Base-by-base conservation (phyloP, 495 filamentous ascomycete genomes). In the Astrothelium macrocarpum region DNA sequence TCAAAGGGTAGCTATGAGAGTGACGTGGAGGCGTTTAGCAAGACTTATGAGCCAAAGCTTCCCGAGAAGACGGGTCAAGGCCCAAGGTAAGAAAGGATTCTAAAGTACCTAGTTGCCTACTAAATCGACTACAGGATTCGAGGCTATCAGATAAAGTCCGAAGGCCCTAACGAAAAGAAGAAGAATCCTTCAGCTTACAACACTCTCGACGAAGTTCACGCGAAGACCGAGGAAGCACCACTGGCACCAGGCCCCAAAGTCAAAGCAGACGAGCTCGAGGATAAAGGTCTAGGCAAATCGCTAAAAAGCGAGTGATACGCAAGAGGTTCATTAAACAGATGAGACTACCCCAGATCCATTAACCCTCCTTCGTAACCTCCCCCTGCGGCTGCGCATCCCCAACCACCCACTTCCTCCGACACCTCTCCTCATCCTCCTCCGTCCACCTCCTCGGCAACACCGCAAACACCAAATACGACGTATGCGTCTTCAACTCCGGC, bases 401-500 rank as follows among this genome's bases (percentile, higher is more conserved):
- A 2, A 84, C 78, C 2, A 83, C 79, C 81, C 87, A 93, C 64
- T 78, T 81, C 63, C 77, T 80, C 53, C 76, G 74, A 32, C 85
- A 88, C 18, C 75, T 79, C n/a, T 80, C 78, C 75, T 99, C 94
- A 68, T 96, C 88, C 66, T 87, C 89, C 59, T 84, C 87, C 0
- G 77, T 85, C 95, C 94, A 97, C 60, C 87, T 87, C 59, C 84
- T 78, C 14, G 95, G 95, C 61, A 99, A 75, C 4, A 94, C 77
- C 1, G 95, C 94, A 81, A 99, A 98, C 5, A 95, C 88, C 18
- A 99, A 80, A 74, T 97, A 99, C 14, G 86, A 90, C 0, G 94
- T 99, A 75, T 99, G 94, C 11, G 85, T 91, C 81, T 96, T 96
- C 32, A 97, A 74, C 76, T 99, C 92, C 1, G 85, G 79, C 76